phyloP scores from a whole-genome alignment of 2,329 filamentous ascomycete species.

The Fusarium nodosum region DNA sequence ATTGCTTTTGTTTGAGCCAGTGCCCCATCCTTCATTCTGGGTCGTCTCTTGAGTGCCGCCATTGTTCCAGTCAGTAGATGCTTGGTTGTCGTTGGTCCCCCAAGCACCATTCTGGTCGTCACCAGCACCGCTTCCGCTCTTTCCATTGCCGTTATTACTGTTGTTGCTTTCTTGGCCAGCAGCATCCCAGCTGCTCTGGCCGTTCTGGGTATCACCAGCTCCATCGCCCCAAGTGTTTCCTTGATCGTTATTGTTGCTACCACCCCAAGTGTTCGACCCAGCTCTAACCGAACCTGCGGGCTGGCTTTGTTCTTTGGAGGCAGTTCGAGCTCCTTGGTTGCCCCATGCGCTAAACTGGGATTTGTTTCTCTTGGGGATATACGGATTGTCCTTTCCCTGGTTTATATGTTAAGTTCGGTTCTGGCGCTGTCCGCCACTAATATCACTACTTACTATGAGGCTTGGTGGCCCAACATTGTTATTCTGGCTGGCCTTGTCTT shows the following conservation, averaged over 20 bases:
- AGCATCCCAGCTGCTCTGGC: constrained; percentile 8
- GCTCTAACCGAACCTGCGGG: constrained; percentile 24
- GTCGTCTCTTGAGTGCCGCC: constrained; percentile 8
- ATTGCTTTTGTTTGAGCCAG: constrained; percentile 40
- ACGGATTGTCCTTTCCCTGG: constrained; percentile 47
- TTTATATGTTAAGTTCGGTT: constrained; percentile 24
- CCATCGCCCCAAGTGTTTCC: constrained; percentile 31
- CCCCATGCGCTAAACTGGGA: constrained; percentile 40
- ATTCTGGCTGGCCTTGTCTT: constrained; percentile 47
- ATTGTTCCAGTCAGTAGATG: constrained; percentile 18
- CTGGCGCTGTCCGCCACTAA: background rate
- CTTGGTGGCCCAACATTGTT: constrained; percentile 52
- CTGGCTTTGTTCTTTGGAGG: constrained; percentile 28
- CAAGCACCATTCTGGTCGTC: constrained; percentile 20
- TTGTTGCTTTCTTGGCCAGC: constrained; percentile 8
- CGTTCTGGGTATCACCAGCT: constrained; percentile 21
- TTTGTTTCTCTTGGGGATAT: constrained; percentile 41
- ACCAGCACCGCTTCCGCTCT: background rate
- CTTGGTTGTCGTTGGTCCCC: constrained; percentile 18
- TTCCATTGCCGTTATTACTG: background rate
- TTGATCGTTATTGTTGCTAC: constrained; percentile 27
- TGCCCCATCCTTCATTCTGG: constrained; percentile 15
- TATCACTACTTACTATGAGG: constrained; percentile 35
- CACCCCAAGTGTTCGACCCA: constrained; percentile 32
- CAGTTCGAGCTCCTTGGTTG: constrained; percentile 23